These are phyloP conservation scores for Apiotrichum montevideense DNA, from an alignment of 1,284 basidiomycete genomes.

Conservation along the genomic window DNA sequence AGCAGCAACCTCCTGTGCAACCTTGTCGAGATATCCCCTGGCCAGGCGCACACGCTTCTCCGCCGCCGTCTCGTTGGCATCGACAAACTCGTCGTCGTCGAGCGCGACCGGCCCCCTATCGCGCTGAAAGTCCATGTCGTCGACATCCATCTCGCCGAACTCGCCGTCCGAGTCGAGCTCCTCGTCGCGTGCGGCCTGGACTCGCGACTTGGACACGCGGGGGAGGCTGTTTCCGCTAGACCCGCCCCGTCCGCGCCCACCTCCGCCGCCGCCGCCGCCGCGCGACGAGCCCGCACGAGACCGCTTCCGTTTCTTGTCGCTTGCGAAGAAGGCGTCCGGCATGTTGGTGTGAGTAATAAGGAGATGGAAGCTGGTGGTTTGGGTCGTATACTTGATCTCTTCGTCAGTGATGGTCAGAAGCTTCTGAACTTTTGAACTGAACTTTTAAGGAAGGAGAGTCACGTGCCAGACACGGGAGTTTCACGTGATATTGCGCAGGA, in stretches of 20 bases:
- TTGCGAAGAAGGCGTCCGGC: slow-evolving; percentile 75
- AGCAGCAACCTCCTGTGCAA: slow-evolving; percentile 60
- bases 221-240: slow-evolving; percentile 1
- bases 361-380: background rate
- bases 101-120: slow-evolving; percentile 50
- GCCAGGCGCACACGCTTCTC: slow-evolving; percentile 88
- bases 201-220: slow-evolving; percentile 8
- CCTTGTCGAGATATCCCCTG: slow-evolving; percentile 78
- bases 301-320: slow-evolving; percentile 63
- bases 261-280: background rate
- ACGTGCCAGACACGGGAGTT: too few relatives aligned
- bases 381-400: too few relatives aligned
- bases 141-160: slow-evolving; percentile 49
- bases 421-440: too few relatives aligned
- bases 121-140: slow-evolving; percentile 66
- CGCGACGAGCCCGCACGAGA: slow-evolving; percentile 42
- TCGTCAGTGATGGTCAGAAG: too few relatives aligned
- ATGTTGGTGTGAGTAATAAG: slow-evolving; percentile 43
- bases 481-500: too few relatives aligned
- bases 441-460: too few relatives aligned
- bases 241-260: slow-evolving; percentile 7
- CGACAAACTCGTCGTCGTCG: slow-evolving; percentile 62
- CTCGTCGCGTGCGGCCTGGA: slow-evolving; percentile 53
- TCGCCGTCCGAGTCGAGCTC: slow-evolving; percentile 57
- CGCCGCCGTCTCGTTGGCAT: slow-evolving; percentile 80